Percentiles rank a stretch among this genome's conserved stretches.
Conservation (phyloP, 2,329 filamentous ascomycete genomes). For the Aspergillus fumigatus region DNA sequence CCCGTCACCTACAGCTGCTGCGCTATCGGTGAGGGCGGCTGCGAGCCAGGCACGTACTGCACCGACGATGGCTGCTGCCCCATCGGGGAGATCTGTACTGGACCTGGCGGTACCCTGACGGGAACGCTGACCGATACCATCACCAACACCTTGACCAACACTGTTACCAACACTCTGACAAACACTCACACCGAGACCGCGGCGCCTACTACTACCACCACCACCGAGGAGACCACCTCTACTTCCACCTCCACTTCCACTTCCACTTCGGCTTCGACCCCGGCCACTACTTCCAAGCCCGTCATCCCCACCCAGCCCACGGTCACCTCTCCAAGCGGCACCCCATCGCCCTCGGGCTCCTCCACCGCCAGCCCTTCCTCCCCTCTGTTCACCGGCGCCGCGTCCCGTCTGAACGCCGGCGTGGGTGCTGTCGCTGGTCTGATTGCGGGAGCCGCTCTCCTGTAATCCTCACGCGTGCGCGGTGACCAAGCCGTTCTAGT, state of each 20-base stretch:
- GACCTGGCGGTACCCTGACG: background rate
- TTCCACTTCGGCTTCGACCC: background rate
- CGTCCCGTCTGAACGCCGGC: background rate
- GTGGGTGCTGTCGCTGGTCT: constrained; percentile 4
- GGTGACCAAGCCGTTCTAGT: too few relatives aligned
- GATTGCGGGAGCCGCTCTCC: constrained; percentile 1
- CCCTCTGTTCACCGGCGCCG: constrained; percentile 1
- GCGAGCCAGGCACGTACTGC: constrained; percentile 2
- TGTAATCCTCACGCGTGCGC: background rate
- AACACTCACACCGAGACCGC: background rate
- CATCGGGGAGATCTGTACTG: constrained; percentile 2
- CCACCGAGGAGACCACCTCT: background rate
- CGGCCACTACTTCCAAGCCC: background rate
- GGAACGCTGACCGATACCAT: constrained; percentile 1
- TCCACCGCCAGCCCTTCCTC: background rate
- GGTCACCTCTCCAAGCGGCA: background rate
- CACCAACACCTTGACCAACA: constrained; percentile 1
- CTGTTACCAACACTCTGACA: background rate
- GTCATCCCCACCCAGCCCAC: background rate
- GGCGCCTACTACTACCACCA: background rate
- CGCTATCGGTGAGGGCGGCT: background rate
- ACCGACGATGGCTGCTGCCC: constrained; percentile 3
- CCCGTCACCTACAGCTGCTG: constrained; percentile 5
- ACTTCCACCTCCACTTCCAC: background rate
- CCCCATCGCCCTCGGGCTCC: background rate